Percentiles rank a stretch among this genome's conserved stretches.
Evolutionary conservation across 2,329 filamentous ascomycete species (phyloP).

Genomic region (Fusarium veterinarium): DNA sequence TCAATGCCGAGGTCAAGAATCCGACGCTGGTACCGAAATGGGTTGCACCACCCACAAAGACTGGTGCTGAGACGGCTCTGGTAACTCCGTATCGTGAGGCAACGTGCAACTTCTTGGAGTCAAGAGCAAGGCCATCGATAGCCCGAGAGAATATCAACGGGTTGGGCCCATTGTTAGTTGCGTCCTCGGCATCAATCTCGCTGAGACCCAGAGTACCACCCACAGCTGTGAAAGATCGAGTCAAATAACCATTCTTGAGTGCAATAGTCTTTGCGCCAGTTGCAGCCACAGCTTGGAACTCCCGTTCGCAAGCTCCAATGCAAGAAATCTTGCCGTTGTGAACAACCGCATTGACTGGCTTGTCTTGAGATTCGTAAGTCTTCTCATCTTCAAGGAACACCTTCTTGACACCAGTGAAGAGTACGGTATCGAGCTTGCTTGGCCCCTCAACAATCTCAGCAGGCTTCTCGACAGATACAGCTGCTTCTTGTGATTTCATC

Average conservation of each 20-base stretch:
- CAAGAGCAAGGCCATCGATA: slow-evolving; percentile 66
- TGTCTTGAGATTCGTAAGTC: slow-evolving; percentile 46
- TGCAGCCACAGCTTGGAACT: slow-evolving; percentile 54
- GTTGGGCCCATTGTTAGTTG: slow-evolving; percentile 63
- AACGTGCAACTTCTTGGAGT: slow-evolving; percentile 65
- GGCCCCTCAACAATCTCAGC: slow-evolving; percentile 57
- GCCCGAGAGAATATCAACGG: slow-evolving; percentile 66
- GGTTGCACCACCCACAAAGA: slow-evolving; percentile 54
- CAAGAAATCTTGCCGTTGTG: slow-evolving; percentile 66
- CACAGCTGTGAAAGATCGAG: slow-evolving; percentile 69
- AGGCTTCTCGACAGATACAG: slow-evolving; percentile 55
- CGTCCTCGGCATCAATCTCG: slow-evolving; percentile 69
- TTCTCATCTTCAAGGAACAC: slow-evolving; percentile 61
- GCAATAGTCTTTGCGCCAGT: slow-evolving; percentile 54
- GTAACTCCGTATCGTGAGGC: slow-evolving; percentile 69
- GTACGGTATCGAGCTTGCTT: slow-evolving; percentile 51
- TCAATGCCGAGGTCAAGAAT: slow-evolving; percentile 63
- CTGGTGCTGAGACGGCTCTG: slow-evolving; percentile 67
- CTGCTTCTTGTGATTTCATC: slow-evolving; percentile 57
- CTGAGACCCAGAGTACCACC: slow-evolving; percentile 70
- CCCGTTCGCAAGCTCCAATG: slow-evolving; percentile 62
- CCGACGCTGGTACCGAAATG: slow-evolving; percentile 69
- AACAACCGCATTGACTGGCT: slow-evolving; percentile 62
- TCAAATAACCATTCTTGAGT: slow-evolving; percentile 70
- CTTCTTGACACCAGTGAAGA: slow-evolving; percentile 68